Evolutionary conservation across 2,329 filamentous ascomycete genomes (phyloP).

Genomic region (Pochonia chlamydosporia): DNA sequence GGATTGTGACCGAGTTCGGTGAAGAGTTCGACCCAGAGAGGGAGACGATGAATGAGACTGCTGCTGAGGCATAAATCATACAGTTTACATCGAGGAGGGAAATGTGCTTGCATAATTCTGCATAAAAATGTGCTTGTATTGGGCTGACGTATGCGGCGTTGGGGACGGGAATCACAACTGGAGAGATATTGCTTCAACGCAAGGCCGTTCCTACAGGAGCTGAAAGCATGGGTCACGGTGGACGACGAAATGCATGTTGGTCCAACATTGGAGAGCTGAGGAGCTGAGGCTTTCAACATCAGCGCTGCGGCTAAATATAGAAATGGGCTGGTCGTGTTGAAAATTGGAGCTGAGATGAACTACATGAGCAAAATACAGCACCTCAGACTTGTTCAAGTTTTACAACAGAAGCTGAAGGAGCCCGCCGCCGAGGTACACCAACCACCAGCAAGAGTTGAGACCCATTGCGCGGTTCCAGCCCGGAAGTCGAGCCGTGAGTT

Average conservation of each 20-base stretch:
- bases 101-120: neutral
- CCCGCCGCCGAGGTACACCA: too few species aligned
- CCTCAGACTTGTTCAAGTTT: too few species aligned
- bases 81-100: neutral
- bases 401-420: too few species aligned
- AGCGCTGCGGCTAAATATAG: neutral
- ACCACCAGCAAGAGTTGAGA: too few species aligned
- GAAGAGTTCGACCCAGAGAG: conserved; percentile 49
- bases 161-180: neutral
- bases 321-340: neutral
- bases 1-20: conserved; percentile 75
- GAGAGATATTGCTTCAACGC: neutral
- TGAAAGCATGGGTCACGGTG: neutral
- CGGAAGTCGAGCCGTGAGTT: too few species aligned
- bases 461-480: too few species aligned
- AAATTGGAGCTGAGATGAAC: neutral
- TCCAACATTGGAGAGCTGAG: neutral
- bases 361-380: neutral
- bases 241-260: neutral
- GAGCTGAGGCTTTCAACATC: neutral
- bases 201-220: neutral
- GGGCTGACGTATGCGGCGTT: neutral
- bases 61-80: neutral
- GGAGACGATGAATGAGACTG: neutral
- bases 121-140: neutral